These are phyloP conservation scores for Aspergillus tamarii DNA, from an alignment of 2,329 filamentous ascomycete species.

Conservation along the genomic window DNA sequence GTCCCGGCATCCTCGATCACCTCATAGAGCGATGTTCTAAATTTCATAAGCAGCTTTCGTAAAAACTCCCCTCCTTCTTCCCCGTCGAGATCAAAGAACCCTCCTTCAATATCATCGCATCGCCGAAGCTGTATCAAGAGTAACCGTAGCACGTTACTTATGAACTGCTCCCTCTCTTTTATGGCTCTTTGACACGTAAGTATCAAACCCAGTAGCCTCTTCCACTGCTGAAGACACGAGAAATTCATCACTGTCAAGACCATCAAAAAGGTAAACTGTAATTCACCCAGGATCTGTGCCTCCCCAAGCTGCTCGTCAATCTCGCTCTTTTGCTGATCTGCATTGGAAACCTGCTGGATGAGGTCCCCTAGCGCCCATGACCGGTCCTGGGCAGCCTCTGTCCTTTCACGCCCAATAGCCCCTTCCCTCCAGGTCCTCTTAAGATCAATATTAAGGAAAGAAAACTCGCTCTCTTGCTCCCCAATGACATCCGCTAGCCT, in stretches of 20 bases:
- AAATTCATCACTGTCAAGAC: conserved; percentile 67
- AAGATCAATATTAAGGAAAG: conserved; percentile 62
- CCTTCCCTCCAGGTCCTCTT: conserved; percentile 65
- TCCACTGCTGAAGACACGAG: conserved; percentile 69
- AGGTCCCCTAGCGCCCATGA: conserved; percentile 64
- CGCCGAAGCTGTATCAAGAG: conserved; percentile 59
- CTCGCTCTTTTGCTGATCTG: conserved; percentile 17
- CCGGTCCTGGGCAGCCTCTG: conserved; percentile 64
- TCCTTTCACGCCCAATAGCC: conserved; percentile 64
- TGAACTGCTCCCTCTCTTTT: conserved; percentile 51
- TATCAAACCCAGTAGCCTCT: conserved; percentile 58
- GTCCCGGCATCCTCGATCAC: conserved; percentile 40
- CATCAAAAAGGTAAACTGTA: conserved; percentile 67
- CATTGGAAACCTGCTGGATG: conserved; percentile 40
- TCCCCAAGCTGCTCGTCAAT: conserved; percentile 38
- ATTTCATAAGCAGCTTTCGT: conserved; percentile 55
- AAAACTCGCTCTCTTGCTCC: conserved; percentile 52
- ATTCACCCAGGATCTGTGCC: conserved; percentile 56
- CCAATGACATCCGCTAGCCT: conserved; percentile 27
- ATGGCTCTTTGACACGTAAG: conserved; percentile 61
- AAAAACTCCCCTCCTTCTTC: conserved; percentile 58
- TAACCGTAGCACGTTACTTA: conserved; percentile 54
- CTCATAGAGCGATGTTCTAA: conserved; percentile 56
- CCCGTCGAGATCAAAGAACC: conserved; percentile 61
- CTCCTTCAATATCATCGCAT: conserved; percentile 62